Evolutionary conservation across 257 asterid genomes (phyloP), one percentile per base, ranked within the genome.

Genomic region (Ocimum tenuiflorum): DNA sequence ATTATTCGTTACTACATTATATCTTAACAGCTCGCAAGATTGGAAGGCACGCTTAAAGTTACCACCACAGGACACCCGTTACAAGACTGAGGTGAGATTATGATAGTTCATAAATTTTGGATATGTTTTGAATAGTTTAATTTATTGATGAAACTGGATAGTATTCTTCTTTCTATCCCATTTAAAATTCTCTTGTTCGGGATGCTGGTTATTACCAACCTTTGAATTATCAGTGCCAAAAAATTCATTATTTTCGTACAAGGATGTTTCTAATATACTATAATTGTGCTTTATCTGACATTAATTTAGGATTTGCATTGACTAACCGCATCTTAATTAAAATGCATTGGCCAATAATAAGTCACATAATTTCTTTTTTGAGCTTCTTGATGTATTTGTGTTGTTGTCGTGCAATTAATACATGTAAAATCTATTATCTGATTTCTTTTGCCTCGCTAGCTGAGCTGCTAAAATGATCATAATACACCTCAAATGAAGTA

Each of bases 1-100:
- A 39, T 19, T 36, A 45, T 42, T 65, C 38, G 31, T 24, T 64
- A 64, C 27, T 59, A 14, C 45, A 42, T 24, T 66, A 36, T 50
- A 29, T 54, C 59, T 60, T 72, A 45, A 36, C 80, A 89, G 95
- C 68, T 90, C 91, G 11, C 92, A 86, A 82, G 96, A 85, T 74
- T 88, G 96, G 97, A 90, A 88, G 85, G 83, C 87, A 27, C 77
- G 36, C 67, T 71, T 90, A 47, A 88, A 81, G 76, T 45, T 84
- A 68, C 97, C 97, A 43, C 80, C 86, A 7, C 67, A 75, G 73
- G 97, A 90, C 81, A 71, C 84, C 10, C 96, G 97, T 20, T 88
- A 76, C 60, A 84, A 75, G 78, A 90, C 97, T 14, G 97, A 90
- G 95, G 97, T 84, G 71, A 64, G 77, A 63, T 50, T 73, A 63